Evolutionary conservation across 1,284 basidiomycete genomes (phyloP).

Genomic region (Malassezia japonica): DNA sequence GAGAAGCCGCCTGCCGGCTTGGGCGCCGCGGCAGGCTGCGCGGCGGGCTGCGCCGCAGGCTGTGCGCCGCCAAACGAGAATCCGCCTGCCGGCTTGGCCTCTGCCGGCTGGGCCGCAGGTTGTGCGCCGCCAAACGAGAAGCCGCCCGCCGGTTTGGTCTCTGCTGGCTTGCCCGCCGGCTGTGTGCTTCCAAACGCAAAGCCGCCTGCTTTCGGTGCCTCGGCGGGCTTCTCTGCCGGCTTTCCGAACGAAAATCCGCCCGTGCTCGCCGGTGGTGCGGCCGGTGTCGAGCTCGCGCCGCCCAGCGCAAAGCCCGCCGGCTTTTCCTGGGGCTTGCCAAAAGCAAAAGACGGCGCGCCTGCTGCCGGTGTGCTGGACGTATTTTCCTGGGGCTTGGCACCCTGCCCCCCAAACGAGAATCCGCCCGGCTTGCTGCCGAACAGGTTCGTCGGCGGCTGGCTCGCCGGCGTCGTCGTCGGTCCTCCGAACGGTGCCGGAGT

Average conservation of each 20-base stretch:
- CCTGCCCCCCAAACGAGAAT: neutral
- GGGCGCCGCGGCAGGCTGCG: constrained; percentile 6
- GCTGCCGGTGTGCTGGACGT: no score
- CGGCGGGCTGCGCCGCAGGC: no score
- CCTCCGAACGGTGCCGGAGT: constrained; percentile 4
- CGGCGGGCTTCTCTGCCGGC: constrained; percentile 17
- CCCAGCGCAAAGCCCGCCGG: neutral
- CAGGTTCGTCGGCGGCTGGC: constrained; percentile 13
- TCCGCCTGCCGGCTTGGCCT: neutral
- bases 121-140: constrained; percentile 18
- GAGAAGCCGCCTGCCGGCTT: constrained; percentile 8
- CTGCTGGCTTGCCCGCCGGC: constrained; percentile 6
- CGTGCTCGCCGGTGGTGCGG: neutral
- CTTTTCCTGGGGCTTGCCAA: no score
- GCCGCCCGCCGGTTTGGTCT: constrained; percentile 12
- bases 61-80: constrained; percentile 6
- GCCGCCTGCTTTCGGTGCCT: constrained; percentile 11
- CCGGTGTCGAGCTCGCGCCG: no score
- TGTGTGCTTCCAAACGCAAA: constrained; percentile 21
- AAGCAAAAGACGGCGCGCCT: no score
- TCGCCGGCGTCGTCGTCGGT: constrained; percentile 11
- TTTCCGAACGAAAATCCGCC: constrained; percentile 29
- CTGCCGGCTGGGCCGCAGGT: constrained; percentile 2
- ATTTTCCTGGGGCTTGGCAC: neutral
- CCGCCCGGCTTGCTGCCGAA: constrained; percentile 10